phyloP scores from a whole-genome alignment of 345 rosid species.

The Microthlaspi erraticum region DNA sequence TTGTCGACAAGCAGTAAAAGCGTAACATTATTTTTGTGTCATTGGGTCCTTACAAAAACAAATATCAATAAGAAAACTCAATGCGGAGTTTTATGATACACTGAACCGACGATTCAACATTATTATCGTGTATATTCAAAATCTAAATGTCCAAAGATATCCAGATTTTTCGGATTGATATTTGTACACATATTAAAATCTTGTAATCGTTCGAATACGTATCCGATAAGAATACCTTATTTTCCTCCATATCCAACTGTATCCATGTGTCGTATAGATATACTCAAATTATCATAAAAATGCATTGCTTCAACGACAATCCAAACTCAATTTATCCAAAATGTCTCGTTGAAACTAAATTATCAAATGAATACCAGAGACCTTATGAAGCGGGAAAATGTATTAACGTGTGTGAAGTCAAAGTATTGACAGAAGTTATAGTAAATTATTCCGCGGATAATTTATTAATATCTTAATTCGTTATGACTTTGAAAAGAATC shows the following conservation, averaged over 20 bases:
- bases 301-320: background rate
- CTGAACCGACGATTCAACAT: background rate
- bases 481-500: slow-evolving; percentile 36
- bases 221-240: background rate
- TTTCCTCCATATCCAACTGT: background rate
- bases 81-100: background rate
- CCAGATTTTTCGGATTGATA: too few species aligned
- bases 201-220: background rate
- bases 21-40: slow-evolving; percentile 1
- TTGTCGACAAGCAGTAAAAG: slow-evolving; percentile 10
- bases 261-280: background rate
- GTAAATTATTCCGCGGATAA: slow-evolving; percentile 3
- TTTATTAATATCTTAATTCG: slow-evolving; percentile 4
- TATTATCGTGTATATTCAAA: background rate
- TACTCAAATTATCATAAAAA: slow-evolving; percentile 6
- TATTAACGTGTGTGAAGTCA: slow-evolving; percentile 24
- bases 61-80: slow-evolving; percentile 8
- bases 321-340: background rate
- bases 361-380: slow-evolving; percentile 2
- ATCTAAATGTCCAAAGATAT: background rate
- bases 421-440: slow-evolving; percentile 20
- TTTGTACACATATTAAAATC: too few species aligned
- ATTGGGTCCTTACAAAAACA: slow-evolving; percentile 5
- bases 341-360: slow-evolving; percentile 10
- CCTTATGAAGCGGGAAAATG: background rate